These are phyloP conservation scores for Scenedesmus sp. DNA, from an alignment of 163 green algal species.

Conservation along the genomic window DNA sequence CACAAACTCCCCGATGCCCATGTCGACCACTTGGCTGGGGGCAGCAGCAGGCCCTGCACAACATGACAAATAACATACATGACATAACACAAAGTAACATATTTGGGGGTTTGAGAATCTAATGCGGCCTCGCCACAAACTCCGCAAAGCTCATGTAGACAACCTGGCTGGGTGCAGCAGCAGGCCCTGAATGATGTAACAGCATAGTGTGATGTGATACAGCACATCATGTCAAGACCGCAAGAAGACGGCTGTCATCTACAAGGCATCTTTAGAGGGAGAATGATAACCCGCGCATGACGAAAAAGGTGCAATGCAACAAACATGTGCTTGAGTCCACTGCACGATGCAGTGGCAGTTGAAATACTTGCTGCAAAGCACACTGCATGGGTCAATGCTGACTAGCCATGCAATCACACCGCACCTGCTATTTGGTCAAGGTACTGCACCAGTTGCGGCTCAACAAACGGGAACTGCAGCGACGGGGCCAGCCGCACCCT, in stretches of 20 bases:
- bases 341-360: not conserved
- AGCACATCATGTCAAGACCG: too few relatives aligned
- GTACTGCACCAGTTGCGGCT: conserved; percentile 52
- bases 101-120: too few relatives aligned
- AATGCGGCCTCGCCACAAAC: not conserved
- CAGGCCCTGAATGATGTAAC: not conserved
- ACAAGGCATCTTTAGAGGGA: not conserved
- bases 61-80: not conserved
- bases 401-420: not conserved
- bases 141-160: not conserved
- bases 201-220: not conserved
- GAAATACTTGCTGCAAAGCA: not conserved
- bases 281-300: not conserved
- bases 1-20: conserved; percentile 55
- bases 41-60: conserved; percentile 23
- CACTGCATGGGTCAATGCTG: not conserved
- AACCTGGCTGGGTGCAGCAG: not conserved
- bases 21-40: conserved; percentile 51
- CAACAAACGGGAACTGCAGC: conserved; percentile 59
- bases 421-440: conserved; percentile 37
- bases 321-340: not conserved
- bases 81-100: not conserved
- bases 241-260: too few relatives aligned
- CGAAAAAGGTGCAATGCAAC: not conserved
- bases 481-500: conserved; percentile 56